phyloP scores from a whole-genome alignment of 106 monocot species.

The Acorus calamus region DNA sequence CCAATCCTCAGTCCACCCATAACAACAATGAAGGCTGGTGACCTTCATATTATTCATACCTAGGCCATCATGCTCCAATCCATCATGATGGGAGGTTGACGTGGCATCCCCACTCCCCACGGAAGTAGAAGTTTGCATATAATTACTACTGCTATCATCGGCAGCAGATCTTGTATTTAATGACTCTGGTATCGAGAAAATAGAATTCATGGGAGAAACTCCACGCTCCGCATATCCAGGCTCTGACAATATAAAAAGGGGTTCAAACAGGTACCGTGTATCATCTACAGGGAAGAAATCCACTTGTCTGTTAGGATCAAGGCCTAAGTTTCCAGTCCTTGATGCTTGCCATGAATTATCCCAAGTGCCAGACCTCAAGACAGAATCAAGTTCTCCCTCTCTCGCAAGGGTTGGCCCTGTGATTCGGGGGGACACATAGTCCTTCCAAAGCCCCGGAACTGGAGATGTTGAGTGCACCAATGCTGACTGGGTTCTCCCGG shows the following conservation, averaged over 20 bases:
- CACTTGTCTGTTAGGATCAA: slow-evolving; percentile 31
- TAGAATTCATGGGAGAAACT: slow-evolving; percentile 9
- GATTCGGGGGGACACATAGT: slow-evolving; percentile 59
- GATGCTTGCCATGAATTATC: slow-evolving; percentile 74
- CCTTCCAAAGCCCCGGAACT: slow-evolving; percentile 78
- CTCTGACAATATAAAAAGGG: slow-evolving; percentile 84
- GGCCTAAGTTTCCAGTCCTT: slow-evolving; percentile 28
- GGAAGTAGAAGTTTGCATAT: slow-evolving; percentile 32
- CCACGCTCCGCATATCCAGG: slow-evolving; percentile 52
- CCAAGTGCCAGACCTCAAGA: slow-evolving; percentile 56
- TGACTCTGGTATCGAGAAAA: slow-evolving; percentile 19
- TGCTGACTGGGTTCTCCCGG: slow-evolving; percentile 43
- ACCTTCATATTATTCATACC: slow-evolving; percentile 2
- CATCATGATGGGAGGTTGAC: slow-evolving; percentile 26
- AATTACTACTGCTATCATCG: slow-evolving; percentile 46
- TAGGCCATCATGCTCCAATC: slow-evolving; percentile 29
- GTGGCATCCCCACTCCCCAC: slow-evolving; percentile 39
- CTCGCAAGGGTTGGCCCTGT: slow-evolving; percentile 43
- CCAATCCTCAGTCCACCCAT: slow-evolving; percentile 99
- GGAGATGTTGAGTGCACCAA: slow-evolving; percentile 63
- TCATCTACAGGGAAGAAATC: slow-evolving; percentile 56
- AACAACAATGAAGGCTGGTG: slow-evolving; percentile 87
- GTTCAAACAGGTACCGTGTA: slow-evolving; percentile 70
- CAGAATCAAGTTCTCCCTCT: slow-evolving; percentile 61
- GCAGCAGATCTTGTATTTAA: slow-evolving; percentile 33